Evolutionary conservation across 176 grass and related monocot species (phyloP).

Genomic region (Hyparrhenia diplandra): DNA sequence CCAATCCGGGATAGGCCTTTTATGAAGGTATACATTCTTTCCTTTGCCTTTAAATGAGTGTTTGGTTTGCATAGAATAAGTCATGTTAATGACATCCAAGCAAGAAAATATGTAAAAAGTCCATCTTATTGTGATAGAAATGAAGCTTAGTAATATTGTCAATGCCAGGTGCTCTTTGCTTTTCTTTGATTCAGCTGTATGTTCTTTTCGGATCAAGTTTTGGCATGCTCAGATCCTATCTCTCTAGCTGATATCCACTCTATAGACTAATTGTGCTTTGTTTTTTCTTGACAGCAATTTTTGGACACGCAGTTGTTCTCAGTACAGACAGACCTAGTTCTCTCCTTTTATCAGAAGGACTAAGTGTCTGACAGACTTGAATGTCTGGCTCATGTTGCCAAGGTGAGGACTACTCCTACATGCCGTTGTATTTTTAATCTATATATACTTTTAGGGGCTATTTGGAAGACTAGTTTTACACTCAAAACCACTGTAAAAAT

Average conservation of each 20-base stretch:
- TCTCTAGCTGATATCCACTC: neutral
- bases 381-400: constrained; percentile 31
- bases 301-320: constrained; percentile 95
- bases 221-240: neutral
- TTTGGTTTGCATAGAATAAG: neutral
- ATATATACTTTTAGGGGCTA: too few species aligned
- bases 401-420: constrained; percentile 23
- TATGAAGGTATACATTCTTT: constrained; percentile 72
- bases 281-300: constrained; percentile 63
- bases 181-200: neutral
- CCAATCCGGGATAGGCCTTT: constrained; percentile 64
- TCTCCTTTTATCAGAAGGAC: constrained; percentile 99
- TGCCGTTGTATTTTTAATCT: neutral
- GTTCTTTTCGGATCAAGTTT: neutral
- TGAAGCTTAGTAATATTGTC: neutral
- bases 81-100: neutral
- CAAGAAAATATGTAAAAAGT: constrained; percentile 7
- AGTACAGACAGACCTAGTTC: constrained; percentile 97
- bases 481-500: too few species aligned
- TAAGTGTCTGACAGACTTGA: constrained; percentile 36
- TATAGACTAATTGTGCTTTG: constrained; percentile 1
- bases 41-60: neutral
- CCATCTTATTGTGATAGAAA: too few species aligned
- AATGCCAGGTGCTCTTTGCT: neutral
- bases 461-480: too few species aligned